phyloP scores from a whole-genome alignment of 306 rosid genomes.

The Pachyrhizus erosus region DNA sequence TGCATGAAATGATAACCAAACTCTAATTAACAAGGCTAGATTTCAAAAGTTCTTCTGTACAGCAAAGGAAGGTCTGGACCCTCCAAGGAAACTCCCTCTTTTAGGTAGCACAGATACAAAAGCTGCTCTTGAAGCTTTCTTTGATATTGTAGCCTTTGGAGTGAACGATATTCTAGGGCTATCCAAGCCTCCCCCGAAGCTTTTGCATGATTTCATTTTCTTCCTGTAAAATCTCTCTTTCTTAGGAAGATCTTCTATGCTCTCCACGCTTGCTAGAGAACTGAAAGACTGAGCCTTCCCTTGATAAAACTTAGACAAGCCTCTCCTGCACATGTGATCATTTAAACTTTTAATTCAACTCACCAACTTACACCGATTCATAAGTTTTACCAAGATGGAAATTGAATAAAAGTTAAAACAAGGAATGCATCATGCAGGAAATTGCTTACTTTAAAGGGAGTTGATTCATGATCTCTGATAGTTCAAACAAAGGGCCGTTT shows the following conservation, averaged over 20 bases:
- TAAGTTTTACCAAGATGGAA: background rate
- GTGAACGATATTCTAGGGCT: constrained; percentile 43
- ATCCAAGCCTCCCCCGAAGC: constrained; percentile 68
- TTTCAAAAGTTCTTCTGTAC: constrained; percentile 40
- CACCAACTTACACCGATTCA: background rate
- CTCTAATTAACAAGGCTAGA: constrained; percentile 8
- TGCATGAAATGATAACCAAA: constrained; percentile 36
- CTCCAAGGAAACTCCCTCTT: constrained; percentile 46
- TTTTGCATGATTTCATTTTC: constrained; percentile 72
- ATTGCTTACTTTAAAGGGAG: constrained; percentile 82
- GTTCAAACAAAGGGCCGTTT: constrained; percentile 71
- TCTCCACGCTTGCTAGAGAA: constrained; percentile 59
- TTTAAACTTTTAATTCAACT: background rate
- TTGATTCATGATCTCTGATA: constrained; percentile 79
- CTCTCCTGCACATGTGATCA: constrained; percentile 67
- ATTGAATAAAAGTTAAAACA: background rate
- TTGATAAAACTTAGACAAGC: constrained; percentile 74
- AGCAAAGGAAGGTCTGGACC: constrained; percentile 43
- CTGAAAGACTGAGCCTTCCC: constrained; percentile 81
- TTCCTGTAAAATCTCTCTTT: constrained; percentile 53
- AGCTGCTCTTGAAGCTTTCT: constrained; percentile 66
- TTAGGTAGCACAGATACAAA: constrained; percentile 40
- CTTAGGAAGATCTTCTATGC: constrained; percentile 78
- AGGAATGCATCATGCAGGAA: background rate
- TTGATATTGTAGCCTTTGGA: constrained; percentile 70